Evolutionary conservation across 306 rosid species (phyloP).

Genomic region (Malus sieversii): DNA sequence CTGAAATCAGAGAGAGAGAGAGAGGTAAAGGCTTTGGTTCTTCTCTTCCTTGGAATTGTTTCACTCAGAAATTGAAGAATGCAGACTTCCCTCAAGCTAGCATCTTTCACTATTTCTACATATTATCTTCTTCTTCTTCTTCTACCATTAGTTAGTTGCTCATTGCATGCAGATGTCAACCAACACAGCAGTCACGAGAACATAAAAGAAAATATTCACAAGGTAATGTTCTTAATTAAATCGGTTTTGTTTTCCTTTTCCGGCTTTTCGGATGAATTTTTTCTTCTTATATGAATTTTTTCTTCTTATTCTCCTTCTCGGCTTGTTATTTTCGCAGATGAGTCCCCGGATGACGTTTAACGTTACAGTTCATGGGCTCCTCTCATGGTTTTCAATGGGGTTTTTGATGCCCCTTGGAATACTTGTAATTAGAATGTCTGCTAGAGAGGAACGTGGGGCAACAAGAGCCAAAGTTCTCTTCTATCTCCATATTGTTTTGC

Average conservation of each 20-base stretch:
- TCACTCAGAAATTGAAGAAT: constrained; percentile 30
- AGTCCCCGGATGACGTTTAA: constrained; percentile 51
- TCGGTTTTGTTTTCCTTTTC: background rate
- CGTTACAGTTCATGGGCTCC: constrained; percentile 68
- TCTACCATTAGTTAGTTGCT: constrained; percentile 48
- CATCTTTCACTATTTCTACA: constrained; percentile 21
- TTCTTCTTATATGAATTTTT: background rate
- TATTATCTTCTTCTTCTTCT: constrained; percentile 30
- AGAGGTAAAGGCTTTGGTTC: background rate
- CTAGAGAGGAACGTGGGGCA: constrained; percentile 43
- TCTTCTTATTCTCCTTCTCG: background rate
- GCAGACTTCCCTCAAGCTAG: constrained; percentile 26
- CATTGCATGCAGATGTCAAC: constrained; percentile 32
- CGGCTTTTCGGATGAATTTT: background rate
- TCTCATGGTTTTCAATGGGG: constrained; percentile 84
- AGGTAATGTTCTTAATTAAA: constrained; percentile 29
- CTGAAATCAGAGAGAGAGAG: constrained; percentile 2
- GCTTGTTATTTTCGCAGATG: constrained; percentile 28
- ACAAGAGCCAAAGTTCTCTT: constrained; percentile 44
- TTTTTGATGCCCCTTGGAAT: constrained; percentile 78
- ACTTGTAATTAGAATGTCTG: constrained; percentile 57
- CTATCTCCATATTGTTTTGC: constrained; percentile 73
- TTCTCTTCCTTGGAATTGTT: constrained; percentile 6
- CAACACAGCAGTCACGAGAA: constrained; percentile 29
- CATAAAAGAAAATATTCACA: constrained; percentile 25